Conservation (phyloP, 2,329 filamentous ascomycete genomes). For the Colletotrichum gigasporum region DNA sequence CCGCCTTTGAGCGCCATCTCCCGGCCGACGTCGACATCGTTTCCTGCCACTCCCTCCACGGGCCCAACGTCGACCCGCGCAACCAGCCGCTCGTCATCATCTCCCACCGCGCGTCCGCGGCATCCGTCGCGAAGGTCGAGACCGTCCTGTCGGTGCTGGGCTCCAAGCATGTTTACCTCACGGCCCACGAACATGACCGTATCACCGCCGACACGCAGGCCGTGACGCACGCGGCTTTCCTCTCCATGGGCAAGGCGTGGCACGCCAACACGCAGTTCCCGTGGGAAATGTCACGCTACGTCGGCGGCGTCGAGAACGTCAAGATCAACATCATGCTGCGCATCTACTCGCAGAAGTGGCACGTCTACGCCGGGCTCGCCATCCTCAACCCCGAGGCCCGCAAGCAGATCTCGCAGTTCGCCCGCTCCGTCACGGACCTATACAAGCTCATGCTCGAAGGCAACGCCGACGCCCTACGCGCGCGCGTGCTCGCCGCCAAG, state of each 20-base stretch:
- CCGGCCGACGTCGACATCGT: conserved; percentile 91
- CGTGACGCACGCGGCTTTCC: conserved; percentile 95
- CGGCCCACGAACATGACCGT: conserved; percentile 88
- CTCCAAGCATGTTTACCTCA: conserved; percentile 88
- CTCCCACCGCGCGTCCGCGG: conserved; percentile 85
- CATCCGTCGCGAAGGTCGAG: conserved; percentile 81
- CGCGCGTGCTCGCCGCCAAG: conserved; percentile 70
- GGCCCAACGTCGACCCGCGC: conserved; percentile 86
- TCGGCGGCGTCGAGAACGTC: conserved; percentile 97
- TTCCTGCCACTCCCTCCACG: conserved; percentile 96
- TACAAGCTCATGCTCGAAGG: conserved; percentile 98
- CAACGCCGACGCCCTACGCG: conserved; percentile 76
- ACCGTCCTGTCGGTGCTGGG: conserved; percentile 82
- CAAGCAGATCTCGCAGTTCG: conserved; percentile 94
- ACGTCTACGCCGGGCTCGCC: conserved; percentile 96
- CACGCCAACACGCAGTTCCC: conserved; percentile 94
- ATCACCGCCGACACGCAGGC: conserved; percentile 99
- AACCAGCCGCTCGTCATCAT: conserved; percentile 95
- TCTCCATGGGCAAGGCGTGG: conserved; percentile 98
- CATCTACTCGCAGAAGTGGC: conserved; percentile 99
- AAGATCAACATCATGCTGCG: conserved; percentile 98
- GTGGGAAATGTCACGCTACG: conserved; percentile 95
- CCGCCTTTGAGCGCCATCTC: conserved; percentile 89
- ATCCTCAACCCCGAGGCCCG: conserved; percentile 95
- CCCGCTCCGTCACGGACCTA: conserved; percentile 88